phyloP scores from a whole-genome alignment of 306 rosid genomes.

The Malus sylvestris region DNA sequence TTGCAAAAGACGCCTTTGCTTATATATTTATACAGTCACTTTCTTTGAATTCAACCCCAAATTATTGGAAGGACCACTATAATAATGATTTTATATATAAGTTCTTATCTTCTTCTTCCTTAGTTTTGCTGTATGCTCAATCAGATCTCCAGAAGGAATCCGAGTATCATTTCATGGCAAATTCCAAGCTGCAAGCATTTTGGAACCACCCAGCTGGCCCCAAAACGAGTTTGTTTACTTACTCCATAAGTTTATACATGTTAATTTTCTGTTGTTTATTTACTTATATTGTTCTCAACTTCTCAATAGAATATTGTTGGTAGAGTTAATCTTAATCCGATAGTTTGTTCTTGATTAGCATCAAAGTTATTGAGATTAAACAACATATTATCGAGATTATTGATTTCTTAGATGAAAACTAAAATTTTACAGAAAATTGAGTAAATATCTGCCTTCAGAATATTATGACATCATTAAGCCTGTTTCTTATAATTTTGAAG shows the following conservation, averaged over 20 bases:
- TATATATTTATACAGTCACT: background rate
- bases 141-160: background rate
- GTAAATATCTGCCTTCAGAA: background rate
- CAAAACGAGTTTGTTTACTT: slow-evolving; percentile 9
- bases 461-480: too few species aligned
- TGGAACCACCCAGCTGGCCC: slow-evolving; percentile 19
- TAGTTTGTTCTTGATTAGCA: background rate
- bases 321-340: background rate
- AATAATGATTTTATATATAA: too few species aligned
- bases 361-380: background rate
- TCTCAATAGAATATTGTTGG: background rate
- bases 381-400: background rate
- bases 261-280: background rate
- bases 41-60: background rate
- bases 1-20: background rate
- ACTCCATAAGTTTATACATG: background rate
- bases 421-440: background rate
- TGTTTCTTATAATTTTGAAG: background rate
- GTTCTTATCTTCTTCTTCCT: background rate
- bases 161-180: background rate
- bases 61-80: background rate
- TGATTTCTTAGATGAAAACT: background rate
- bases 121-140: background rate
- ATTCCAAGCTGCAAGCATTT: slow-evolving; percentile 4
- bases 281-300: background rate